phyloP scores from a whole-genome alignment of 441 rosid species.

The Eutrema salsugineum region DNA sequence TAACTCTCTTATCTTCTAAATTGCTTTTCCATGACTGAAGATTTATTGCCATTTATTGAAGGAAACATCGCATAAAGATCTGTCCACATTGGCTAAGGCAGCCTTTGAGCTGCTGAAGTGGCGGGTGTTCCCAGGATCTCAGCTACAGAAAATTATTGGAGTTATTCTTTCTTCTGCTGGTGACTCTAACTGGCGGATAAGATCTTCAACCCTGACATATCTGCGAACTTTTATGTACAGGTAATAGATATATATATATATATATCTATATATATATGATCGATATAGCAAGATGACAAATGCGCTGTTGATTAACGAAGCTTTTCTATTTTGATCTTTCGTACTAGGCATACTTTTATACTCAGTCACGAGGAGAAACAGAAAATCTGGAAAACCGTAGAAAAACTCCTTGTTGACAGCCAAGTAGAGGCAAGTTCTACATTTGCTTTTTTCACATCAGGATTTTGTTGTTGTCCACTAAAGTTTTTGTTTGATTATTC shows the following conservation, averaged over 20 bases:
- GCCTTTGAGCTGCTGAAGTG: slow-evolving; percentile 94
- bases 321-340: neutral
- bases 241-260: slow-evolving; percentile 36
- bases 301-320: neutral
- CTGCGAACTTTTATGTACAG: slow-evolving; percentile 96
- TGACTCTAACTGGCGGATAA: slow-evolving; percentile 95
- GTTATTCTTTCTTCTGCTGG: slow-evolving; percentile 69
- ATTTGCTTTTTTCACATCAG: neutral
- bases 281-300: slow-evolving; percentile 13
- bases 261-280: neutral
- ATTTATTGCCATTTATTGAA: slow-evolving; percentile 33
- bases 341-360: slow-evolving; percentile 83
- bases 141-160: slow-evolving; percentile 71
- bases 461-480: neutral
- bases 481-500: neutral
- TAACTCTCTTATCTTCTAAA: neutral
- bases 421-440: slow-evolving; percentile 89
- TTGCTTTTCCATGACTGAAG: neutral
- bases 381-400: slow-evolving; percentile 85
- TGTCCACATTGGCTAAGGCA: slow-evolving; percentile 94
- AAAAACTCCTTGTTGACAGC: slow-evolving; percentile 76
- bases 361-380: slow-evolving; percentile 70
- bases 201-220: slow-evolving; percentile 93
- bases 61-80: slow-evolving; percentile 98
- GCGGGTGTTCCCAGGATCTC: slow-evolving; percentile 81